Conservation (phyloP, 192 early-diverging fungal genomes). For the Dimargaris verticillata region DNA sequence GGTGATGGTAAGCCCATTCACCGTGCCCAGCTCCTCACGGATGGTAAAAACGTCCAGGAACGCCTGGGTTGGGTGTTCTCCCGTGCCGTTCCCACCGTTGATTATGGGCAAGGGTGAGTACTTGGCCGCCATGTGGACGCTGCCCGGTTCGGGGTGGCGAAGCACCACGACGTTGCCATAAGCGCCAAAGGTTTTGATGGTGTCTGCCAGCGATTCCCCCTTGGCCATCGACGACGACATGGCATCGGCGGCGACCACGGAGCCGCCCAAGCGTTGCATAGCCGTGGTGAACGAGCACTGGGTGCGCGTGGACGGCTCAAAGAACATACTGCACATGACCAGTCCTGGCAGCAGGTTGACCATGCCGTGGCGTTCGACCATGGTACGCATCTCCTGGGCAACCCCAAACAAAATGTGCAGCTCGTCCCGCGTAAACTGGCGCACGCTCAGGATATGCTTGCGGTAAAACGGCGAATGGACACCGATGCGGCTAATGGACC, state of each 20-base stretch:
- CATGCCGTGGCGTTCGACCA: slow-evolving; percentile 77
- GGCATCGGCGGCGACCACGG: slow-evolving; percentile 69
- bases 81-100: slow-evolving; percentile 92
- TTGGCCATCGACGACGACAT: slow-evolving; percentile 82
- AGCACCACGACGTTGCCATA: slow-evolving; percentile 88
- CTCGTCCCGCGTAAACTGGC: slow-evolving; percentile 85
- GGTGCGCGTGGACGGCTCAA: slow-evolving; percentile 91
- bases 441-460: slow-evolving; percentile 81
- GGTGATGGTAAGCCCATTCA: slow-evolving; percentile 89
- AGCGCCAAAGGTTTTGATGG: slow-evolving; percentile 79
- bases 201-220: slow-evolving; percentile 89
- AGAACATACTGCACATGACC: slow-evolving; percentile 89
- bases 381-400: slow-evolving; percentile 89
- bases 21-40: slow-evolving; percentile 83
- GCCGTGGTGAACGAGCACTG: slow-evolving; percentile 87
- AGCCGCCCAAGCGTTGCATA: slow-evolving; percentile 82
- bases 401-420: slow-evolving; percentile 88
- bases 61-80: slow-evolving; percentile 97
- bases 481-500: slow-evolving; percentile 32
- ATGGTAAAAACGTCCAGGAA: slow-evolving; percentile 94
- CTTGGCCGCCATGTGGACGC: slow-evolving; percentile 65
- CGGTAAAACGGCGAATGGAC: slow-evolving; percentile 72
- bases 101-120: slow-evolving; percentile 82
- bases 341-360: slow-evolving; percentile 77
- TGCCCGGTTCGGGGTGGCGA: slow-evolving; percentile 83